Base-by-base conservation (phyloP, 2,329 filamentous ascomycete species). In the Ophidiomyces ophidiicola region DNA sequence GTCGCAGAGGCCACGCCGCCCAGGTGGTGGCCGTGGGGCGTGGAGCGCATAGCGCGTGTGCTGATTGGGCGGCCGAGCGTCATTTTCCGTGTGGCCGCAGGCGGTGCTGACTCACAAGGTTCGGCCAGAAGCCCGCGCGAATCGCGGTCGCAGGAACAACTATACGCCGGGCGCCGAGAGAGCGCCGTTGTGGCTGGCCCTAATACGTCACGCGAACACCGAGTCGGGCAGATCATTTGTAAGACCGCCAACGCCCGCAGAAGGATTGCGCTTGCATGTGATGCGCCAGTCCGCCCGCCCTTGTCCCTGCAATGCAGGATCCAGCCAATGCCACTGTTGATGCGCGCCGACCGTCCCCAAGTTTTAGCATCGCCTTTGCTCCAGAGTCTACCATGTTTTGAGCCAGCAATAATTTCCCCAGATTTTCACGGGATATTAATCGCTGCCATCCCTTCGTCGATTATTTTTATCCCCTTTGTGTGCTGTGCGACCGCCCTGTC, bases 351-450 rank as follows among this genome's bases (percentile, higher is more conserved):
- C 30, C 30, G 25, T 28, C 25, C n/a, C n/a, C 25, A 28, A 28
- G 11, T 10, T 14, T n/a, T 14, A n/a, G 14, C 11, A n/a, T 28
- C 25, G 11, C 37, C 37, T 33, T 39, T 33, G 37, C 37, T 33
- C 29, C n/a, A n/a, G n/a, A n/a, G n/a, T n/a, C n/a, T 26, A 32
- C 30, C 30, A 33, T 39, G 21, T 39, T 39, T 39, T 39, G 37
- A 39, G 8, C 37, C 25, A 33, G 18, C 29, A 39, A 33, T 39
- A 39, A 39, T 39, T 39, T 39, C 37, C 37, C 37, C 37, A 33
- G 37, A 33, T 39, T 39, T 33, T 39, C 30, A 20, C 23, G 10
- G 20, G 21, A 20, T 24, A 21, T 37, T 14, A 28, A 28, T 31
- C 15, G 15, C 11, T 37, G 18, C 15, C 25, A 37, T 24, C 10